Evolutionary conservation across 2,329 filamentous ascomycete species (phyloP).

Genomic region (Penicillium psychrosexuale): DNA sequence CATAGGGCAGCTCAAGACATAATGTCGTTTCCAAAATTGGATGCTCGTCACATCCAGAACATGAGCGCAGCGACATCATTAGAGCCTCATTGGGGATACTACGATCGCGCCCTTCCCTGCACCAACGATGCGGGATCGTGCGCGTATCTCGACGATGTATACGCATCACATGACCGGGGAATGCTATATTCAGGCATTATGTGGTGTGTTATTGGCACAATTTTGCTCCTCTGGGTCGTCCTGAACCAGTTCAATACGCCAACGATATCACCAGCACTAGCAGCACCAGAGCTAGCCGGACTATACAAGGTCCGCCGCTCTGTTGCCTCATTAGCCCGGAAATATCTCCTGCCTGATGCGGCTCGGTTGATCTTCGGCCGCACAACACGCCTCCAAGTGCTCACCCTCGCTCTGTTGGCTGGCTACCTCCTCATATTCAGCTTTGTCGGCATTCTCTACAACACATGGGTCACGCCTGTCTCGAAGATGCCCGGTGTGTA

Average conservation of each 20-base stretch:
- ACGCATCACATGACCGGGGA: conserved; percentile 52
- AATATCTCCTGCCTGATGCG: conserved; percentile 61
- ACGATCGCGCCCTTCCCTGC: conserved; percentile 54
- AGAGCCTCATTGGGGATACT: conserved; percentile 58
- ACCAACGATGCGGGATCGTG: conserved; percentile 58
- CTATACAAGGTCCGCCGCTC: conserved; percentile 11
- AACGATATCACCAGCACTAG: conserved; percentile 1
- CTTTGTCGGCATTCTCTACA: conserved; percentile 67
- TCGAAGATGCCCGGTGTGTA: conserved; percentile 52
- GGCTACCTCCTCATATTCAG: conserved; percentile 66
- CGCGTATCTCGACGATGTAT: conserved; percentile 56
- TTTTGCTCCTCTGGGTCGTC: conserved; percentile 46
- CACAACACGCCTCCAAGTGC: conserved; percentile 65
- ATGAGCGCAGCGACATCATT: conserved; percentile 38
- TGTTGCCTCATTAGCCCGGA: conserved; percentile 41
- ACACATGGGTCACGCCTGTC: conserved; percentile 67
- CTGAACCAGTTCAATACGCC: conserved; percentile 20
- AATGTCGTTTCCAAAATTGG: conserved; percentile 11
- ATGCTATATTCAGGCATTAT: conserved; percentile 58
- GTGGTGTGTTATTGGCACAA: conserved; percentile 53
- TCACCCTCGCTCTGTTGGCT: conserved; percentile 56
- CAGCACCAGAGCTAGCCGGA: conserved; percentile 1
- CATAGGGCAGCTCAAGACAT: background rate
- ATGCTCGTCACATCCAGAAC: conserved; percentile 48
- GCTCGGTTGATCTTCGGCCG: conserved; percentile 60